A percentile compares a stretch with the other conserved stretches of the same genome.
Evolutionary conservation across 176 grass and related monocot genomes (phyloP).

Genomic region (Lolium perenne): DNA sequence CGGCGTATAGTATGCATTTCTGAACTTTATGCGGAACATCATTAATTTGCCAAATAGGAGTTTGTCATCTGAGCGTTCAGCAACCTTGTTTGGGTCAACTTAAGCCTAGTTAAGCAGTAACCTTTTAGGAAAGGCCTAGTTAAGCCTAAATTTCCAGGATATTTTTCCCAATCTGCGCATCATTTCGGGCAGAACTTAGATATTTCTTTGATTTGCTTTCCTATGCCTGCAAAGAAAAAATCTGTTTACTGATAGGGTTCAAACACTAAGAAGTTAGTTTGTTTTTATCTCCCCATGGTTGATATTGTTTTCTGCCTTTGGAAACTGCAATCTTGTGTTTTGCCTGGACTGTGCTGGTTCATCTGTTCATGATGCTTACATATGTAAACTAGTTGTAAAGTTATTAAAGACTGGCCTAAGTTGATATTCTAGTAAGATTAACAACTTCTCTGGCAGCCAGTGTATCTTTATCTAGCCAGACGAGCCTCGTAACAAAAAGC

Average conservation of each 20-base stretch:
- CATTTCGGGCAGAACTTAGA: neutral
- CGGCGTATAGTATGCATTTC: constrained; percentile 4
- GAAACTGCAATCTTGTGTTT: constrained; percentile 22
- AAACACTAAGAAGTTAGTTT: constrained; percentile 1
- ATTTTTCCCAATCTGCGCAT: neutral
- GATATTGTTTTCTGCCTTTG: neutral
- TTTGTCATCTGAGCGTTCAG: neutral
- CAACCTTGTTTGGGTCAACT: neutral
- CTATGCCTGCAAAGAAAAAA: neutral
- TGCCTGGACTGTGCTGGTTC: constrained; percentile 6
- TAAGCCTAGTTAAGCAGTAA: constrained; percentile 18
- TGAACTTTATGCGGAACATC: neutral
- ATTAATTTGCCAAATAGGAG: constrained; percentile 7
- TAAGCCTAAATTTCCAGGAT: constrained; percentile 21
- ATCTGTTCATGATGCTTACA: neutral
- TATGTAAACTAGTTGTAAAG: constrained; percentile 14
- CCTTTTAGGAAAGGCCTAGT: constrained; percentile 15
- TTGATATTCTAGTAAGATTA: neutral
- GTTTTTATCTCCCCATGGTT: constrained; percentile 7
- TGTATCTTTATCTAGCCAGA: constrained; percentile 10
- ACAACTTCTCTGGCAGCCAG: neutral
- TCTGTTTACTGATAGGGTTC: neutral
- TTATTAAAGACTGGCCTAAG: neutral
- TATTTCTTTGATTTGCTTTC: constrained; percentile 25
- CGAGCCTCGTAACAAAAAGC: neutral